Percentiles rank a stretch among this genome's conserved stretches.
These are phyloP conservation scores for Plectosphaerella sp. DNA, from an alignment of 2,329 filamentous ascomycete genomes.

Conservation along the genomic window DNA sequence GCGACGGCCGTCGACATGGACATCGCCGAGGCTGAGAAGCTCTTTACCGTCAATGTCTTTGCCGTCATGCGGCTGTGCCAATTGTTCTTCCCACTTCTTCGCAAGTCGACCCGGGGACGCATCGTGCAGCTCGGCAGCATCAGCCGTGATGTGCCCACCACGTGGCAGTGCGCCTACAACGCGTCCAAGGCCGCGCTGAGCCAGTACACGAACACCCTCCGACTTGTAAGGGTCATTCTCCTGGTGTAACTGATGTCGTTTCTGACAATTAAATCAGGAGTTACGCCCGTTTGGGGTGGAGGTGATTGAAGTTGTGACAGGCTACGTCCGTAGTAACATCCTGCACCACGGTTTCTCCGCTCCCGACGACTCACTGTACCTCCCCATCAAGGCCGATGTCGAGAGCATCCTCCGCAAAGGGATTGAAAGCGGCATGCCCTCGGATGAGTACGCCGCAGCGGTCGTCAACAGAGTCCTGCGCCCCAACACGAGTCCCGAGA, in stretches of 20 bases:
- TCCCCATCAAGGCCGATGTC: slow-evolving; percentile 3
- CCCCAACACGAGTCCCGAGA: slow-evolving; percentile 1
- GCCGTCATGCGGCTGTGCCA: slow-evolving; percentile 12
- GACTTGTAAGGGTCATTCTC: slow-evolving; percentile 4
- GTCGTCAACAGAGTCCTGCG: slow-evolving; percentile 6
- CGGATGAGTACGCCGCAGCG: slow-evolving; percentile 2
- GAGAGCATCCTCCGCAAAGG: slow-evolving; percentile 4
- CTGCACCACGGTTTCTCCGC: slow-evolving; percentile 6
- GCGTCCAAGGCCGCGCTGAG: slow-evolving; percentile 11
- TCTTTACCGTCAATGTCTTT: slow-evolving; percentile 11
- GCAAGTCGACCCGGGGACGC: slow-evolving; percentile 2
- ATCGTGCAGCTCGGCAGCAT: slow-evolving; percentile 12
- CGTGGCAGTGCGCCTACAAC: slow-evolving; percentile 11
- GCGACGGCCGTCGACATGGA: slow-evolving; percentile 9
- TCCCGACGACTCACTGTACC: slow-evolving; percentile 5
- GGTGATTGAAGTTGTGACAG: slow-evolving; percentile 9
- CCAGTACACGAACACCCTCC: slow-evolving; percentile 6
- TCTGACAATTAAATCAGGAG: slow-evolving; percentile 4
- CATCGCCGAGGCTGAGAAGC: slow-evolving; percentile 5
- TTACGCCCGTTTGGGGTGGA: slow-evolving; percentile 6
- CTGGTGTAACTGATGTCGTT: no score
- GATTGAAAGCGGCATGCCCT: slow-evolving; percentile 4
- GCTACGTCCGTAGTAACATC: slow-evolving; percentile 8
- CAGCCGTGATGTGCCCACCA: slow-evolving; percentile 3
- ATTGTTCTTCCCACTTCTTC: slow-evolving; percentile 8